Evolutionary conservation across 2,329 filamentous ascomycete genomes (phyloP).

Genomic region (Knufia petricola): DNA sequence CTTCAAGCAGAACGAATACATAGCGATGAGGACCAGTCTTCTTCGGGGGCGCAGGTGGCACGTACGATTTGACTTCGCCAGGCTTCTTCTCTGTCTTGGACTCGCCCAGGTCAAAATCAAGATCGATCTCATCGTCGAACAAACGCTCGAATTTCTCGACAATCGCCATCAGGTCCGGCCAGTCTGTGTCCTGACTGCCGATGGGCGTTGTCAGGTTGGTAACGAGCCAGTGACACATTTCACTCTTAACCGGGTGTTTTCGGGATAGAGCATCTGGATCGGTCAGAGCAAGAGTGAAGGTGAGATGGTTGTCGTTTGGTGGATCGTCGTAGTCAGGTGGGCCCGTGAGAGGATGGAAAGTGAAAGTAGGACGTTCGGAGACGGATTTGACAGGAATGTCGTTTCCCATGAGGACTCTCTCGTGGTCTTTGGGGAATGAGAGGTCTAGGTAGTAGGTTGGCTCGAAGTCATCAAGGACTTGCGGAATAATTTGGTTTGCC

Average conservation of each 20-base stretch:
- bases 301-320: conserved; percentile 23
- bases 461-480: conserved; percentile 51
- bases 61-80: conserved; percentile 40
- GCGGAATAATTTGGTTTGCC: conserved; percentile 18
- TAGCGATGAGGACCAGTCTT: conserved; percentile 51
- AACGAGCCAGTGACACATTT: conserved; percentile 49
- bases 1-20: conserved; percentile 44
- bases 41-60: conserved; percentile 45
- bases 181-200: conserved; percentile 4
- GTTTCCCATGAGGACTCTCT: conserved; percentile 45
- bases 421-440: conserved; percentile 37
- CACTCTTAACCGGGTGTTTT: conserved; percentile 44
- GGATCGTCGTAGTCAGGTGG: conserved; percentile 13
- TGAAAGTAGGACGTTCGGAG: conserved; percentile 33
- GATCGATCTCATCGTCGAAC: background rate
- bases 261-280: conserved; percentile 51
- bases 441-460: conserved; percentile 44
- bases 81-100: conserved; percentile 10
- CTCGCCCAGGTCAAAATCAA: conserved; percentile 1
- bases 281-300: conserved; percentile 43
- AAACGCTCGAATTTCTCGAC: background rate
- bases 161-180: background rate
- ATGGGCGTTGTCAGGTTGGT: conserved; percentile 22
- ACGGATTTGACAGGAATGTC: conserved; percentile 38
- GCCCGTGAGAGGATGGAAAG: conserved; percentile 28